Evolutionary conservation across 1,284 basidiomycete species (phyloP).

Genomic region (Trichosporon inkin): DNA sequence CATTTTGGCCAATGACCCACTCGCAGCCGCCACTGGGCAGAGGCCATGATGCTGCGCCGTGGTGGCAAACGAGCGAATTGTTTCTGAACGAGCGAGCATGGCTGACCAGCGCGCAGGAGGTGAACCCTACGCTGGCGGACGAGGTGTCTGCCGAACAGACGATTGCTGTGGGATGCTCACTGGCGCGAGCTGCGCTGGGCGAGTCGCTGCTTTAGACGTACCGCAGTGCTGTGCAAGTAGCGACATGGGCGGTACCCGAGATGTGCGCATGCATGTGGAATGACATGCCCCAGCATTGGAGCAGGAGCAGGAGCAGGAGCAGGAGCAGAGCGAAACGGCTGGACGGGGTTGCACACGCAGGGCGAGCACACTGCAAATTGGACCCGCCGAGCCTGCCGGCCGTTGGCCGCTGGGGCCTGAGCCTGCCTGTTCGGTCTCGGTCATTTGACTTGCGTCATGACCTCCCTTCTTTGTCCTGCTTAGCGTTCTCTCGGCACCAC

Average conservation of each 20-base stretch:
- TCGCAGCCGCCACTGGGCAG: background rate
- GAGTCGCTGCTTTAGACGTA: slow-evolving; percentile 50
- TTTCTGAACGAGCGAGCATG: background rate
- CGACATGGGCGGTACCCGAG: background rate
- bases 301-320: too few species aligned
- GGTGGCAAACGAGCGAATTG: background rate
- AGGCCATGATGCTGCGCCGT: background rate
- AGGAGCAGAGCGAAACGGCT: too few species aligned
- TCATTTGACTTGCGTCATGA: slow-evolving; percentile 5
- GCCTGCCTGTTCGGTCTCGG: background rate
- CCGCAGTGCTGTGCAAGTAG: too few species aligned
- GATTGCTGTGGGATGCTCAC: slow-evolving; percentile 86
- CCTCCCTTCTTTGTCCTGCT: background rate
- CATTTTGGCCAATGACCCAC: background rate
- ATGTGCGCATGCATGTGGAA: background rate
- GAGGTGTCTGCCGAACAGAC: slow-evolving; percentile 79
- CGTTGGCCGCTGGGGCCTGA: too few species aligned
- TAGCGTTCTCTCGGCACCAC: slow-evolving; percentile 6
- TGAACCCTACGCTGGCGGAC: slow-evolving; percentile 76
- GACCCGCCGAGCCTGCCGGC: background rate
- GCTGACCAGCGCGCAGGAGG: slow-evolving; percentile 63
- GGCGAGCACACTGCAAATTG: background rate
- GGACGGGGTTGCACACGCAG: too few species aligned
- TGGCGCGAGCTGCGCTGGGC: slow-evolving; percentile 86
- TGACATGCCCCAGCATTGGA: too few species aligned